Base-by-base conservation (phyloP, 331 rosid species). In the Ulmus americana region DNA sequence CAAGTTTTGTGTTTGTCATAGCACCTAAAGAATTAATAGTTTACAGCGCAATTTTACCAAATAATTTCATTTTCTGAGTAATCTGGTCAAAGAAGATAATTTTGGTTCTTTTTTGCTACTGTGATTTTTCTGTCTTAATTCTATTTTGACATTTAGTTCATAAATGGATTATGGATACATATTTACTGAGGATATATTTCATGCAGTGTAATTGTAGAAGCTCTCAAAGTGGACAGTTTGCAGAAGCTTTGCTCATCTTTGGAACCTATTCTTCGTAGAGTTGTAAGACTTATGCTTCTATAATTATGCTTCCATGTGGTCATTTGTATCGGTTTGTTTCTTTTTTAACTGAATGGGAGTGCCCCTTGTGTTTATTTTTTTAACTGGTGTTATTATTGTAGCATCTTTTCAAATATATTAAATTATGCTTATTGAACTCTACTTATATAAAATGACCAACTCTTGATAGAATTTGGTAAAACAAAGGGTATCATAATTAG, bases 201-300 rank as follows among this genome's bases (percentile, higher is more conserved):
- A 10, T 84, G 80, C 96, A 91, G 97, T 80, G 97, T 91, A 46
- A 91, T 91, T 70, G 91, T 91, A 12, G 97, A 91, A 83, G 97
- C 97, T 57, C 95, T 91, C 59, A 91, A 91, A 81, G 90, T 91
- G 76, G 97, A 91, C 76, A 88, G 97, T 84, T 67, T 91, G 81
- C 97, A 91, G 75, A 91, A 88, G 82, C 90, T 91, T 14, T 88
- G 96, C 82, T 91, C 97, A 6, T 91, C 97, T 18, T 80, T 91
- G 84, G 97, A 91, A 79, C 97, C 97, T 54, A 76, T 91, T 68
- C 97, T 91, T 76, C 96, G 97, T 7, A 82, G 97, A 91, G 97
- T 91, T 80, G 97, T 91, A 84, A 86, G 96, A 67, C 58, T 60
- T 45, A 39, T 72, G 63, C 57, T 66, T 62, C 10, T 8, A 20